Evolutionary conservation across 2,329 filamentous ascomycete species (phyloP), one percentile per base, ranked within the genome.

Genomic region (Microascus cirrosus): DNA sequence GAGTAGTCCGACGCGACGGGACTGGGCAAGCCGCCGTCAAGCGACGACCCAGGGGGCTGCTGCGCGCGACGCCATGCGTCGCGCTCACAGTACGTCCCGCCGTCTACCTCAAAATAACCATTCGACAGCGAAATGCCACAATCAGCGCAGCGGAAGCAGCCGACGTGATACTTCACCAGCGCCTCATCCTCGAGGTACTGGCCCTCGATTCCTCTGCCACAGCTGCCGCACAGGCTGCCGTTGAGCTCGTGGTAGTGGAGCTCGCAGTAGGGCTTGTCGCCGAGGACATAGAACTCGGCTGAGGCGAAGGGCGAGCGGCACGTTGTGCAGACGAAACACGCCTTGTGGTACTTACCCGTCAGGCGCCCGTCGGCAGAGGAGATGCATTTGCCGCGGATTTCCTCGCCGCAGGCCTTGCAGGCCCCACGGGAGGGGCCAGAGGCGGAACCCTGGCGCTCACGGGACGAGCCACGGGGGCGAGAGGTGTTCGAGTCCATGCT

Each of bases 161-260:
- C 77, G 0, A 90, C 83, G 69, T 99, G 94, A 71, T 91, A 94
- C 69, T 96, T 96, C 64, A 84, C 79, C 36, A 79, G 75, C 45
- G 76, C 71, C 65, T 90, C 88, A 34, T 94, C 95, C 69, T 96
- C 91, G 42, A 96, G 77, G 65, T 95, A 99, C 64, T 92, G 86
- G 0, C 94, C 94, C 71, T 99, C 94, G 63, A 99, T 97, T 15
- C 94, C 94, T 12, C 77, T 77, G 62, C 88, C 81, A 70, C 94
- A 99, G 34, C 80, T 80, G 18, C 82, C 81, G 69, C 94, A 99
- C 1, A 96, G 74, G 53, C 90, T 95, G 55, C 87, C 87, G 65
- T 97, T 97, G 36, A 94, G 80, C 69, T 88, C 82, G 73, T 99
- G 94, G 69, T 97, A 99, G 71, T 97, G 91, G 55, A 86, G 84